A percentile compares a stretch with the other conserved stretches of the same genome.
Conservation (phyloP, 768 basidiomycete genomes). For the Xerocomus potaroensis region DNA sequence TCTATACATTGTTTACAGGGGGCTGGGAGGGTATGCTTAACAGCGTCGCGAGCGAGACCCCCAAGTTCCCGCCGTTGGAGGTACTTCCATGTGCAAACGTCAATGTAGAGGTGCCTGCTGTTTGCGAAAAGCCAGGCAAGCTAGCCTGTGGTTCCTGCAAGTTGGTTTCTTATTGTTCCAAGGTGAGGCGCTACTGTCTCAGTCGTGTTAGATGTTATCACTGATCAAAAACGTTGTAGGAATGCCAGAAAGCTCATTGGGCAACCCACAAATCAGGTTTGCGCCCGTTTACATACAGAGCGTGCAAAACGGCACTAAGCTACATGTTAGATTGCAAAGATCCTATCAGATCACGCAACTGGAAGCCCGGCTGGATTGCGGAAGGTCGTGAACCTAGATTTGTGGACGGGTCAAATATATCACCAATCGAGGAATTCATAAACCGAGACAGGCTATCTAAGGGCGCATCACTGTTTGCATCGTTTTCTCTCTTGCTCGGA, state of each 20-base stretch:
- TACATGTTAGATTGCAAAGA: conserved; percentile 21
- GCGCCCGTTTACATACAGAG: background rate
- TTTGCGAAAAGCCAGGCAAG: conserved; percentile 32
- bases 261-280: conserved; percentile 34
- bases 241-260: conserved; percentile 43
- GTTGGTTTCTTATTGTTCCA: conserved; percentile 45
- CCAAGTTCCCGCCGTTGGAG: conserved; percentile 24
- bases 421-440: conserved; percentile 10
- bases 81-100: conserved; percentile 36
- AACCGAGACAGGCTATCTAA: conserved; percentile 23
- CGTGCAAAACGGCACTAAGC: background rate
- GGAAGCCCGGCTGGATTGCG: conserved; percentile 22
- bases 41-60: conserved; percentile 3
- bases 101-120: conserved; percentile 15
- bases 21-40: conserved; percentile 12
- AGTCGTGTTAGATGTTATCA: too few species aligned
- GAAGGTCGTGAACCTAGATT: conserved; percentile 22
- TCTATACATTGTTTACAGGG: conserved; percentile 12
- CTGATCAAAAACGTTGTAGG: conserved; percentile 17
- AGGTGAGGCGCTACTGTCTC: conserved; percentile 6
- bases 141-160: conserved; percentile 30
- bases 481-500: background rate
- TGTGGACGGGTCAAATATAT: conserved; percentile 2
- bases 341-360: conserved; percentile 14
- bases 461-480: conserved; percentile 22